A percentile compares a stretch with the other conserved stretches of the same genome.
Evolutionary conservation across 345 rosid species (phyloP).

Genomic region (Salix koriyanagi): DNA sequence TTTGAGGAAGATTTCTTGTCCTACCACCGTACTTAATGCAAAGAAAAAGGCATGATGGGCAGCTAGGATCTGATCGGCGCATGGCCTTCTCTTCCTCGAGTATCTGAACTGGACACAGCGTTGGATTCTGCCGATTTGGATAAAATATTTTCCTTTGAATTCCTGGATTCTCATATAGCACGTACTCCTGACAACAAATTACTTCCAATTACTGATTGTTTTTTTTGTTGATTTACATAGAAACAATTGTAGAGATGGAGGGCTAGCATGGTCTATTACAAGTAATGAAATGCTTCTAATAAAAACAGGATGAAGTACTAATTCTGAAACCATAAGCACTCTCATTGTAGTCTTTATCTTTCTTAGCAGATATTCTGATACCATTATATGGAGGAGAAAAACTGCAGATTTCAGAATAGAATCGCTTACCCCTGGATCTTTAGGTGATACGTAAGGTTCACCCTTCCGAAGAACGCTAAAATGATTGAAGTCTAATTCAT

Average conservation of each 20-base stretch:
- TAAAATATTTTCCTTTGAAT: slow-evolving; percentile 40
- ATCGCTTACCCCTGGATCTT: slow-evolving; percentile 45
- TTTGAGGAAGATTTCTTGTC: slow-evolving; percentile 60
- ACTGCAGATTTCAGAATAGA: neutral
- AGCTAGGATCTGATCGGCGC: slow-evolving; percentile 52
- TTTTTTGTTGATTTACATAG: neutral
- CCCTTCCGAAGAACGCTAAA: slow-evolving; percentile 50
- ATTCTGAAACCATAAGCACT: neutral
- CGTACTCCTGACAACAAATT: slow-evolving; percentile 42
- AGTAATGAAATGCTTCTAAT: too few relatives aligned
- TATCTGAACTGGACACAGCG: slow-evolving; percentile 48
- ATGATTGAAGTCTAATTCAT: slow-evolving; percentile 53
- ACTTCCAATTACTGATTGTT: neutral
- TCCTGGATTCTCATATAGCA: slow-evolving; percentile 48
- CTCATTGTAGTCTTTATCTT: neutral
- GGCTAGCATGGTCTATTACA: too few relatives aligned
- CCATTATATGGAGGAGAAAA: neutral
- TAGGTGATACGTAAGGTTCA: slow-evolving; percentile 38
- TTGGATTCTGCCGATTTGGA: slow-evolving; percentile 45
- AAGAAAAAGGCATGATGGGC: slow-evolving; percentile 53
- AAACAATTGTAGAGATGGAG: neutral
- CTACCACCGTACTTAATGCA: slow-evolving; percentile 67
- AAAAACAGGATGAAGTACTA: too few relatives aligned
- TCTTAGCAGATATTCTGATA: neutral
- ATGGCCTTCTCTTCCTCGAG: slow-evolving; percentile 57